Percentiles rank a stretch among this genome's conserved stretches.
These are phyloP conservation scores for Aureobasidium sp. DNA, from an alignment of 2,329 filamentous ascomycete species.

Conservation along the genomic window DNA sequence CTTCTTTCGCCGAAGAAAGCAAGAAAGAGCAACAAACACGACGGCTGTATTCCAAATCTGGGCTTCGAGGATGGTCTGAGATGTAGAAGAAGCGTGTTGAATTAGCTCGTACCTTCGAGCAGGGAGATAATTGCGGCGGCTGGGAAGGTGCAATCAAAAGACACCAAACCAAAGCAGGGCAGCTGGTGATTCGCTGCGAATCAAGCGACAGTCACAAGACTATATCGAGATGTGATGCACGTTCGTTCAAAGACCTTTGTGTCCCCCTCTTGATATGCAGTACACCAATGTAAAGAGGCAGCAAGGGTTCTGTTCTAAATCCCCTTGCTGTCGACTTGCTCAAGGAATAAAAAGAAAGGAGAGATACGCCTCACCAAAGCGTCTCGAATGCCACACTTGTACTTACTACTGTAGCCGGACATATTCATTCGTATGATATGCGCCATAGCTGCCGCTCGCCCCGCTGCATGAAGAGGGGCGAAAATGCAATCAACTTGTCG, in stretches of 20 bases:
- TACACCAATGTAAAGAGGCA: not conserved
- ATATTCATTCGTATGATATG: not conserved
- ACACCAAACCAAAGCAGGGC: not conserved
- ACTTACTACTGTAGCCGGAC: not conserved
- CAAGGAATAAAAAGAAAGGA: not conserved
- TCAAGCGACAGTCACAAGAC: conserved; percentile 4
- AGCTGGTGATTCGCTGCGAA: conserved; percentile 1
- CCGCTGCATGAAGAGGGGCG: conserved; percentile 6
- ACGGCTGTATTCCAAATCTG: not conserved
- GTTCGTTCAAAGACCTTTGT: not conserved
- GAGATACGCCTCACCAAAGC: not conserved
- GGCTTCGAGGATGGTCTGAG: not conserved
- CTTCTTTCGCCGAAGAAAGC: not conserved
- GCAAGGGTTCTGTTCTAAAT: not conserved
- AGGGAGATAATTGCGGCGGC: conserved; percentile 11
- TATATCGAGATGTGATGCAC: not conserved
- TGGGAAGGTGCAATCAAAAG: conserved; percentile 12
- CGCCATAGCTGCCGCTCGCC: not conserved
- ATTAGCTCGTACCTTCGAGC: not conserved
- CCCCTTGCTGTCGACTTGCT: not conserved
- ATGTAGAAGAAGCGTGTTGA: not conserved
- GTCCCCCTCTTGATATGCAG: not conserved
- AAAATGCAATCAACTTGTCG: conserved; percentile 4
- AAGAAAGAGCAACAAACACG: no score
- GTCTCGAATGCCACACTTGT: not conserved